Base-by-base conservation (phyloP, 2,329 filamentous ascomycete genomes). In the Neofusicoccum umdonicola region DNA sequence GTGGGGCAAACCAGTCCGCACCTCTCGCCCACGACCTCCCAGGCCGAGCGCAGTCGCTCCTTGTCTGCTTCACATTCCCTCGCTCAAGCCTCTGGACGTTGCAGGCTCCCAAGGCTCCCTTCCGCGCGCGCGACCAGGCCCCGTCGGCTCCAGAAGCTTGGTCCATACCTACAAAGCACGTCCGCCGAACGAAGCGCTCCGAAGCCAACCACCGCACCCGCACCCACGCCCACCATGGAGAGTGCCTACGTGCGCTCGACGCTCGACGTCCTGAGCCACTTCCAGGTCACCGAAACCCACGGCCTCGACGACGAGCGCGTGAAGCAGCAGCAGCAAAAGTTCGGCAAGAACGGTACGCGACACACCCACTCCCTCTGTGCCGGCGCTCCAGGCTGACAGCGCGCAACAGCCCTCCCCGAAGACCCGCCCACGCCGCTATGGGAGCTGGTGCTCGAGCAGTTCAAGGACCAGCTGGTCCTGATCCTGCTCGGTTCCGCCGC, bases 391-490 rank as follows among this genome's bases (percentile, higher is more conserved):
- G 65, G 35, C 63, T 64, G 44, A 64, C 62, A 44, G 11, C 42
- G 48, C 37, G 57, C 31, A 58, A 69, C 68, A 91, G 88, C 88
- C 64, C 83, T 92, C 64, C 85, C 87, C 51, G 95, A 99, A 81
- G 95, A 99, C 69, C 95, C 95, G 62, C 93, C 95, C 3, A 99
- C 95, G 37, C 95, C 95, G 44, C 78, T 99, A 54, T 99, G 94
- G 95, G 87, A 98, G 80, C 88, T 99, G 68, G 92, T 99, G 64
- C 85, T 99, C 66, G 95, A 99, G 81, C 95, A 99, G 78, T 99
- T 99, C 85, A 97, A 99, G 80, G 95, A 99, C 77, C 95, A 99
- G 79, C 87, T 99, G 54, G 95, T 99, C 70, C 86, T 99, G 62
- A 99, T 99, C 71, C 85, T 99, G 22, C 86, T 99, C 57, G 95